Base-by-base conservation (phyloP, 164 flowering plant genomes). In the Buxus sempervirens region DNA sequence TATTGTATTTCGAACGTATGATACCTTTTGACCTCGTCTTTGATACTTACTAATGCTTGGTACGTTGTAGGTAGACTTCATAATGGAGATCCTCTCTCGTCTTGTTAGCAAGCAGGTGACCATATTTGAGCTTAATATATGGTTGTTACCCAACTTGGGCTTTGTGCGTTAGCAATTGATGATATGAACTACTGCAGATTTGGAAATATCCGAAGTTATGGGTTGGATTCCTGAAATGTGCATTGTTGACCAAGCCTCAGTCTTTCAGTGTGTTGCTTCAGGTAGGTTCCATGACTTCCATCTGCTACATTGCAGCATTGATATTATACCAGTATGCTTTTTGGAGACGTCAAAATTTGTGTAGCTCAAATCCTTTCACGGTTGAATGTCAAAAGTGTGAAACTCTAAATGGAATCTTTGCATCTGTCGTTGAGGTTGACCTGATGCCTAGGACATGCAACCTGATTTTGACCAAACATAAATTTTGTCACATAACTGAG, bases 181-280 rank as follows among this genome's bases (percentile, higher is more conserved):
- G 27, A 32, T 25, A 60, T 72, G 60, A 5, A 12, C 24, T 74
- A 19, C 56, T 81, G 78, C 90, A 96, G 99, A 93, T 96, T 71
- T 96, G 99, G 99, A 96, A 91, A 78, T 84, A 86, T 68, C 99
- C 97, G 12, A 93, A 91, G 75, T 75, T 88, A 77, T 96, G 99
- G 99, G 97, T 92, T 20, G 99, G 99, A 63, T 96, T 96, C 76
- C 76, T 93, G 87, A 96, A 88, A 78, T 96, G 99, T 76, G 87
- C 90, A 60, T 78, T 62, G 36, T 78, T 88, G 73, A 93, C 97
- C 26, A 81, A 82, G 84, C 99, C 99, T 62, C 91, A 88, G 62
- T 96, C 99, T 66, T 96, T 89, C 70, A 71, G 79, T 71, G 96
- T 91, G 68, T 75, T 93, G 76, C 93, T 96, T 70, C 96, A 96